Base-by-base conservation (phyloP, 495 filamentous ascomycete species). In the Margaritispora aquatica region DNA sequence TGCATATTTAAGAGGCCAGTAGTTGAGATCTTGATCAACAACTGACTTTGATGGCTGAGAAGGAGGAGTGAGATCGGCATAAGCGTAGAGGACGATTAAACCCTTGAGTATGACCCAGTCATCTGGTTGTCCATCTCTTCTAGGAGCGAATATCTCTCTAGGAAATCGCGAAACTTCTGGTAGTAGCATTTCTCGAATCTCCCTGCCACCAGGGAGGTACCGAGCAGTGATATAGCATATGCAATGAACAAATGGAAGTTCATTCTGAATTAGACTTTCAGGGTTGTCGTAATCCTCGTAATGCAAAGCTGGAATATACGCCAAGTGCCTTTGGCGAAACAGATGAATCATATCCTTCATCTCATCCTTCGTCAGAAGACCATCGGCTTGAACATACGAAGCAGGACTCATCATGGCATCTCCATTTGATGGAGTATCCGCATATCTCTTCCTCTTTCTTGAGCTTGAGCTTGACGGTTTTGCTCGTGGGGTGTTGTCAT, bases 211-310 rank as follows among this genome's bases (percentile, higher is more conserved):
- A 13, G 56, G 56, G 22, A 58, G 48, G 44, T 51, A 58, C 21
- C 48, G 44, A n/a, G 48, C 56, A 21, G 56, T 58, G 29, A 58
- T 48, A 44, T 51, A 58, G 34, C 56, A 58, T 17, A 58, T 58
- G 29, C 56, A 51, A 22, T 58, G 44, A n/a, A 58, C 56, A 21
- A 58, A 29, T 8, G 56, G 56, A 11, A 58, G 46, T 17, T 58
- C 26, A 29, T 52, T 58, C 4, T 58, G 26, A 4, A 51, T 58
- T 0, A 58, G 8, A 22, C 26, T 10, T 1, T 51, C 47, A 17
- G 44, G 22, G 19, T 52, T 27, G 2, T 34, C 7, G 46, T 51
- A 58, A 21, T 58, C 56, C 9, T 50, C 27, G 1, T 27, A 19
- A 1, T 31, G 47, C 11, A 58, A 22, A 19, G 31, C 48, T 2